Conservation (phyloP, 2,329 filamentous ascomycete species). For the Capronia americana region DNA sequence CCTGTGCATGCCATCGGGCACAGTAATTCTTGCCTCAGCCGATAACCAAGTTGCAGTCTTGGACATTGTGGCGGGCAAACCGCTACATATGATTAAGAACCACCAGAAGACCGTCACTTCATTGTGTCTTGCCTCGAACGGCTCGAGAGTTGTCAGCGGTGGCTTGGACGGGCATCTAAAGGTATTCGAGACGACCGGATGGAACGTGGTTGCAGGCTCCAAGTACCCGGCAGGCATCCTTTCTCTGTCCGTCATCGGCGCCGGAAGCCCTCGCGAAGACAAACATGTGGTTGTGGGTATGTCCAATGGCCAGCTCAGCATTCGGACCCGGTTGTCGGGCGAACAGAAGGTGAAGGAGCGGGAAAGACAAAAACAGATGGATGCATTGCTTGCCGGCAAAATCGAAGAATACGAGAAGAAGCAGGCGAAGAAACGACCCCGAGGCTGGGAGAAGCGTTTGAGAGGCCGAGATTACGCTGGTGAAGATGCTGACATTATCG, state of each 20-base stretch:
- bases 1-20: constrained; percentile 84
- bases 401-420: constrained; percentile 78
- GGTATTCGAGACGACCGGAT: constrained; percentile 89
- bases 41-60: constrained; percentile 89
- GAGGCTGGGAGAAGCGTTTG: constrained; percentile 66
- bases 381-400: constrained; percentile 76
- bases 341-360: constrained; percentile 77
- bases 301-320: constrained; percentile 88
- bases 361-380: constrained; percentile 83
- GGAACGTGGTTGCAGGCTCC: constrained; percentile 93
- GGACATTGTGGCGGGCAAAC: constrained; percentile 88
- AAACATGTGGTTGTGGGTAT: constrained; percentile 94
- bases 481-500: constrained; percentile 85
- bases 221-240: constrained; percentile 95
- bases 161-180: constrained; percentile 96
- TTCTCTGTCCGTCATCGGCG: constrained; percentile 76
- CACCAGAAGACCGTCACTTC: constrained; percentile 98
- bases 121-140: constrained; percentile 79
- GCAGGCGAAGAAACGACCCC: constrained; percentile 65
- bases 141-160: constrained; percentile 81
- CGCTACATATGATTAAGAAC: constrained; percentile 84
- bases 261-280: constrained; percentile 74
- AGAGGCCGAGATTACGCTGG: constrained; percentile 80
- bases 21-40: constrained; percentile 81
- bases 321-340: constrained; percentile 86